Evolutionary conservation across 2,329 filamentous ascomycete species (phyloP), one percentile per base, ranked within the genome.

Genomic region (Rhynchosporium secalis): DNA sequence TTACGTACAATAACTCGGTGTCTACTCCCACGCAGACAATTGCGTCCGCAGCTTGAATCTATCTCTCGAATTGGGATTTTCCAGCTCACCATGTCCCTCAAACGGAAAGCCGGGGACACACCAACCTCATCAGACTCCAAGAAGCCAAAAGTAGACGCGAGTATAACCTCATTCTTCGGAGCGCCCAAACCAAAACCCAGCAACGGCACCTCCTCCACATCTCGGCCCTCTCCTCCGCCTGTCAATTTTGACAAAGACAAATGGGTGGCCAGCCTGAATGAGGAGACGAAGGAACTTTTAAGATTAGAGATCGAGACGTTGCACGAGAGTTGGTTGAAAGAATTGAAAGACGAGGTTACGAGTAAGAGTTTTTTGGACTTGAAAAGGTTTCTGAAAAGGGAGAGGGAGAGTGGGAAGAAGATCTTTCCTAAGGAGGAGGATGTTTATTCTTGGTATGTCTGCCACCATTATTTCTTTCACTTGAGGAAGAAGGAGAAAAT

Each of bases 291-390:
- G 73, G 82, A 88, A 58, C 80, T 98, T 52, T 82, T 99, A 55
- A 82, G 90, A 72, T 83, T 99, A 46, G 95, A 99, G 78, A 96
- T 99, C 69, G 86, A 96, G 49, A 97, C 93, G 0, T 79, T 99
- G 64, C 85, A 97, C 73, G 90, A 93, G 64, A 96, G 89, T 78
- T 99, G 95, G 94, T 81, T 99, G 65, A 87, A 87, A 15, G 87
- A 90, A 67, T 82, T 99, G 62, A 96, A 96, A 75, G 92, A 96
- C 65, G 93, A 97, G 69, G 79, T 99, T 46, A 79, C 86, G 0
- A 88, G 82, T 62, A 86, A 86, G 29, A 88, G 93, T 63, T 99
- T 99, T 73, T 79, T 99, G 52, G 86, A 90, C 2, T 78, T 99
- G 68, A 99, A 99, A 81, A 83, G 84, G 56, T 99, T 97, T 75